Base-by-base conservation (phyloP, 305 asterid species). In the Plantago rigida region DNA sequence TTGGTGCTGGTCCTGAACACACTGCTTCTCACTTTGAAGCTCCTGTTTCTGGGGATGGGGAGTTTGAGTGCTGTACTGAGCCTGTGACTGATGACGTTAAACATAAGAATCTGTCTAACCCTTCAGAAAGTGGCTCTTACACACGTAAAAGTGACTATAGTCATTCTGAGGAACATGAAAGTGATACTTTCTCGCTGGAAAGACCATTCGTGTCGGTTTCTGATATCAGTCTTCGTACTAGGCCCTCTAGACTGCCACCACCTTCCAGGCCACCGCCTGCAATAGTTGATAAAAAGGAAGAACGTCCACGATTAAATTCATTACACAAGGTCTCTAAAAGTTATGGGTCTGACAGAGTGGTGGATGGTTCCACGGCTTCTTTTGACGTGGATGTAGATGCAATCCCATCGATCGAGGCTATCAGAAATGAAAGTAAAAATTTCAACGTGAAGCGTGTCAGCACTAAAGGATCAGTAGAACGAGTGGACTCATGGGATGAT, bases 221-320 rank as follows among this genome's bases (percentile, higher is more conserved):
- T 60, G 91, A 85, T 67, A 79, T 90, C 77, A 85, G 82, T 69
- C 86, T 90, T 65, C 81, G 77, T 68, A 91, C 97, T 57, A 83
- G 74, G 70, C 97, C 96, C 63, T 87, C 94, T 69, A 71, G 60
- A 52, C 60, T 76, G 70, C 86, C 86, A 13, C 95, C 96, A 60
- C 97, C 97, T 67, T 79, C 94, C 59, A 88, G 97, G 67, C 88
- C 92, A 31, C 96, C 96, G 10, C 96, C 97, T 56, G 78, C 71
- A 49, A 81, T 82, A 62, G 79, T 69, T 71, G 69, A 61, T 63
- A 73, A 71, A 60, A 79, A 70, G 57, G 75, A 78, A 63, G 78
- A 50, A 41, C 29, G 52, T 19, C 71, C 66, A 44, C 60, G 55
- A 63, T 72, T 64, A 47, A 69, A 71, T 64, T 63, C 80, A 64